phyloP scores from a whole-genome alignment of 768 basidiomycete species.

The Nidularia sp. region DNA sequence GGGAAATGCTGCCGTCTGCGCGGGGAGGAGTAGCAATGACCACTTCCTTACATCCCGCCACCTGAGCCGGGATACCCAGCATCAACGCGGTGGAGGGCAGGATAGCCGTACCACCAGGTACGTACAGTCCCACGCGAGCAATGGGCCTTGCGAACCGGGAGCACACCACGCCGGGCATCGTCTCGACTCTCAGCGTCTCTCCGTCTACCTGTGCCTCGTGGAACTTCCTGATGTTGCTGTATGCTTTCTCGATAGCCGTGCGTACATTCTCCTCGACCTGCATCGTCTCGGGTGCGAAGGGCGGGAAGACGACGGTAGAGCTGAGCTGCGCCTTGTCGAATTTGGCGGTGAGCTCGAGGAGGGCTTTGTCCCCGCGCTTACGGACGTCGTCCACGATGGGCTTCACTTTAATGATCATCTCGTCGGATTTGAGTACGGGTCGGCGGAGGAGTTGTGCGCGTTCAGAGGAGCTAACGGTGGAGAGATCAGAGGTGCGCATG shows the following conservation, averaged over 20 bases:
- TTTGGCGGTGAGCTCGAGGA: constrained; percentile 86
- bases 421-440: constrained; percentile 82
- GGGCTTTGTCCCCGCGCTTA: constrained; percentile 76
- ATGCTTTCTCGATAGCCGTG: constrained; percentile 85
- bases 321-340: constrained; percentile 81
- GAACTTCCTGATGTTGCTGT: constrained; percentile 88
- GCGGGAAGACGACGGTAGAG: constrained; percentile 72
- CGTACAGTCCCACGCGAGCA: constrained; percentile 91
- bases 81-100: constrained; percentile 96
- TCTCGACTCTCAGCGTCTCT: constrained; percentile 77
- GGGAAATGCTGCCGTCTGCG: constrained; percentile 87
- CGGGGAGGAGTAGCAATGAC: constrained; percentile 96
- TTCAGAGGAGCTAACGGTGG: constrained; percentile 40
- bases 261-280: constrained; percentile 59
- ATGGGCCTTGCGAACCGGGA: constrained; percentile 95
- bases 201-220: constrained; percentile 83
- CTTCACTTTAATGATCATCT: constrained; percentile 90
- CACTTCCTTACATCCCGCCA: constrained; percentile 89
- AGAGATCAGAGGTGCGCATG: constrained; percentile 73
- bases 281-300: constrained; percentile 68
- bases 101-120: constrained; percentile 95
- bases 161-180: constrained; percentile 97
- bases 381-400: constrained; percentile 93
- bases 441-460: constrained; percentile 75
- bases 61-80: constrained; percentile 97